Evolutionary conservation across 2,329 filamentous ascomycete species (phyloP).

Genomic region (Pyrenophora seminiperda): DNA sequence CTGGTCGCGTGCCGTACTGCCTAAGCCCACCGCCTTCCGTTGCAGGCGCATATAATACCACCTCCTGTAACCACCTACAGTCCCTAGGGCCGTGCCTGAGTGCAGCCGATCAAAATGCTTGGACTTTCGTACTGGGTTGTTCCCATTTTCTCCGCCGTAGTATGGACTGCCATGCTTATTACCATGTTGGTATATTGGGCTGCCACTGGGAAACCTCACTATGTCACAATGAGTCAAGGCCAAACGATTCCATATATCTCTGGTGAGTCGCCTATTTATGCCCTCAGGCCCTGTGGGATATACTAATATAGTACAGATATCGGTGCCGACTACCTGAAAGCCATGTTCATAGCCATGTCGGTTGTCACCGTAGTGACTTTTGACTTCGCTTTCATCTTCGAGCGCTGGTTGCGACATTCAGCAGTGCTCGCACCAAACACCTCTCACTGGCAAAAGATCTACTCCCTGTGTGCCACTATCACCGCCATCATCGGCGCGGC

Average conservation of each 20-base stretch:
- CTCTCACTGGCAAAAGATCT: slow-evolving; percentile 64
- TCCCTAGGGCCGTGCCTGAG: not conserved
- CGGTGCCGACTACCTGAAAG: slow-evolving; percentile 68
- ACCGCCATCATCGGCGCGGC: slow-evolving; percentile 75
- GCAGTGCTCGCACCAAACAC: slow-evolving; percentile 80
- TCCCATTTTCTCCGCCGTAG: slow-evolving; percentile 67
- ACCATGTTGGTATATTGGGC: slow-evolving; percentile 74
- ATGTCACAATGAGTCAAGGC: slow-evolving; percentile 62
- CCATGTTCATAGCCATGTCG: slow-evolving; percentile 77
- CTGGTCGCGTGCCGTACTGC: slow-evolving; percentile 9
- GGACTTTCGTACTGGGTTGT: slow-evolving; percentile 63
- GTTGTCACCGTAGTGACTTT: slow-evolving; percentile 76
- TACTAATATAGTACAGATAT: slow-evolving; percentile 53
- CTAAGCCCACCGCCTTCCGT: slow-evolving; percentile 10
- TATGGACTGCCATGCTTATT: slow-evolving; percentile 64
- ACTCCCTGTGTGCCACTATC: slow-evolving; percentile 66
- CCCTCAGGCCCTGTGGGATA: not conserved
- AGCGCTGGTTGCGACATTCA: slow-evolving; percentile 82
- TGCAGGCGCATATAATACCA: slow-evolving; percentile 1
- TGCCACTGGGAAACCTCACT: slow-evolving; percentile 61
- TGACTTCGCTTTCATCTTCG: slow-evolving; percentile 77
- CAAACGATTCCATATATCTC: slow-evolving; percentile 75
- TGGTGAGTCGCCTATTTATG: slow-evolving; percentile 49
- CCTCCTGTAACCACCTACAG: not conserved
- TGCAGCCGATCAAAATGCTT: slow-evolving; percentile 33